A percentile compares a stretch with the other conserved stretches of the same genome.
Conservation (phyloP, 345 rosid species). For the Mallotus nudiflorus region DNA sequence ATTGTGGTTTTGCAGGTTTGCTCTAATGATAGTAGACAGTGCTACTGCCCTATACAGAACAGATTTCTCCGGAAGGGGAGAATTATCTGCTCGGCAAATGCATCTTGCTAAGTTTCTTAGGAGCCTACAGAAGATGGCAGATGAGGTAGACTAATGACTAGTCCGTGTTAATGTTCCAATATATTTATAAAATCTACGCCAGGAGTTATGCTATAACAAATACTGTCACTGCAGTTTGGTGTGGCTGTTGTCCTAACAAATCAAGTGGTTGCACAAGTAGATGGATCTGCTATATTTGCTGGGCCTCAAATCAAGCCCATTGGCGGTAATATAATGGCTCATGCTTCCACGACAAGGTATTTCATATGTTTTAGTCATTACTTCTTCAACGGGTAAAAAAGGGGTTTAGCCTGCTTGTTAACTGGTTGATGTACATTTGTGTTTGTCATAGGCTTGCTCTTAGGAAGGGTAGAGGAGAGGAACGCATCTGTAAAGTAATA, state of each 20-base stretch:
- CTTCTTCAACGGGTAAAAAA: neutral
- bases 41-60: slow-evolving; percentile 96
- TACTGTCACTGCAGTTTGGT: slow-evolving; percentile 60
- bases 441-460: slow-evolving; percentile 61
- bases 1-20: slow-evolving; percentile 51
- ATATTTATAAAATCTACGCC: neutral
- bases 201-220: neutral
- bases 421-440: neutral
- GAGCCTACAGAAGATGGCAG: slow-evolving; percentile 94
- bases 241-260: slow-evolving; percentile 93
- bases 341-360: slow-evolving; percentile 97
- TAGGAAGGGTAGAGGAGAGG: slow-evolving; percentile 94
- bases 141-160: slow-evolving; percentile 55
- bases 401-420: neutral
- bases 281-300: slow-evolving; percentile 89
- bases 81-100: slow-evolving; percentile 95
- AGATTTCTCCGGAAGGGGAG: slow-evolving; percentile 94
- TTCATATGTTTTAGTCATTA: slow-evolving; percentile 1
- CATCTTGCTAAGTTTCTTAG: slow-evolving; percentile 97
- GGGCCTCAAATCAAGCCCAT: slow-evolving; percentile 99
- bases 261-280: slow-evolving; percentile 99
- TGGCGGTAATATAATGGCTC: slow-evolving; percentile 98
- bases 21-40: slow-evolving; percentile 94
- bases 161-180: neutral
- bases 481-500: slow-evolving; percentile 93